Evolutionary conservation across 2,329 filamentous ascomycete species (phyloP), one percentile per base, ranked within the genome.

Genomic region (Capronia epimyces): DNA sequence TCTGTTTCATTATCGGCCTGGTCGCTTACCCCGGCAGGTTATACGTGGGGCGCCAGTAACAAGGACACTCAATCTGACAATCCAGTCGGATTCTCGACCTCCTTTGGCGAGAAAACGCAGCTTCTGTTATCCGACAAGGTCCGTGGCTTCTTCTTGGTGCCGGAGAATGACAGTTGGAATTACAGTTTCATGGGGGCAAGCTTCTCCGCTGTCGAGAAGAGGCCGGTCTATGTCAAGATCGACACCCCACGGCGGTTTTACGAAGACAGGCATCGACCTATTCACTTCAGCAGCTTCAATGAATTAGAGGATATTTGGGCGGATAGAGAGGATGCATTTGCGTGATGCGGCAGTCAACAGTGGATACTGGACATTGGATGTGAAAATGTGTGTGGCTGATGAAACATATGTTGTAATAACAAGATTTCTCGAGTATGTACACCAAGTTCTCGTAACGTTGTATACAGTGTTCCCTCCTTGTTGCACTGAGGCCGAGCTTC

Each of bases 271-370:
- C 94, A 98, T 70, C 82, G 93, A 21, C 90, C 91, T 13, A 75
- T 96, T 49, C 93, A 98, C 73, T 98, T 98, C 79, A 86, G 91
- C 68, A 95, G 89, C 70, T 98, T 98, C 72, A 89, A 90, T 1
- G 91, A 98, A 75, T 71, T 98, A 67, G 93, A 98, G 73, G 91
- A 98, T 70, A 87, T 95, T 36, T 95, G 90, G 82, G 90, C 96
- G 41, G 93, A 98, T 69, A 79, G 89, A 63, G 82, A 82, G 58
- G 91, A 98, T 73, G 91, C 90, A 68, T 95, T 98, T 74, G 91
- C 89, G 62, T 97, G 79, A 76, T n/a, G n/a, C n/a, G n/a, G 13
- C 21, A 13, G 16, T 39, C 34, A 31, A 8, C 27, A 31, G 27
- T n/a, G n/a, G n/a, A n/a, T n/a, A n/a, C n/a, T n/a, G n/a, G n/a